phyloP scores from a whole-genome alignment of 1,139 yeast genomes.

The Pichiaceae sp. region DNA sequence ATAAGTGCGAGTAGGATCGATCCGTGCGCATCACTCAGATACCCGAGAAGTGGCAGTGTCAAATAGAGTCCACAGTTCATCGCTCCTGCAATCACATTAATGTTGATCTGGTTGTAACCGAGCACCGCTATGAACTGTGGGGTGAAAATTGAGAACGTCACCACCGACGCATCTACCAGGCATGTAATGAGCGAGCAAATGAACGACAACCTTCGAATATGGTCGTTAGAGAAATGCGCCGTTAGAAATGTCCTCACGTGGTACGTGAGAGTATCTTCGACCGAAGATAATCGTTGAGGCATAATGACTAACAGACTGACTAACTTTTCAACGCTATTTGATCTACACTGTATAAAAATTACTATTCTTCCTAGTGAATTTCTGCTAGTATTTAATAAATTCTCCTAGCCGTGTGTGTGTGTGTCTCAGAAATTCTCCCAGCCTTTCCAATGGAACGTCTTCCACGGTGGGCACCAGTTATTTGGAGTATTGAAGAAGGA shows the following conservation, averaged over 20 bases:
- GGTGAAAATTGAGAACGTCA: constrained; percentile 73
- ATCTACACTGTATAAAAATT: too few relatives aligned
- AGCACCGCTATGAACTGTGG: constrained; percentile 53
- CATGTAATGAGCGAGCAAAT: constrained; percentile 41
- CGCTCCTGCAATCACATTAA: constrained; percentile 69
- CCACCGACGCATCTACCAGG: constrained; percentile 72
- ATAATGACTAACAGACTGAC: too few relatives aligned
- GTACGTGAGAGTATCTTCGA: constrained; percentile 31
- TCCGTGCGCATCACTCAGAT: constrained; percentile 77
- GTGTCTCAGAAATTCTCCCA: too few relatives aligned
- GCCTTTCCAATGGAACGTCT: too few relatives aligned
- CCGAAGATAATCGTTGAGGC: constrained; percentile 19
- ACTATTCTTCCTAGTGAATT: too few relatives aligned
- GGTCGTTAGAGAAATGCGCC: constrained; percentile 17
- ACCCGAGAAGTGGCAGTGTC: constrained; percentile 77
- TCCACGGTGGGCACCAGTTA: too few relatives aligned
- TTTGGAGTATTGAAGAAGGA: too few relatives aligned
- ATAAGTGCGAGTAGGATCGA: constrained; percentile 65
- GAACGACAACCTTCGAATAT: constrained; percentile 30
- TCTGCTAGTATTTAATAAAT: too few relatives aligned
- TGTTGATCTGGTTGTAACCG: constrained; percentile 59
- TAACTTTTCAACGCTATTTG: too few relatives aligned
- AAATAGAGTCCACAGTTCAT: constrained; percentile 80
- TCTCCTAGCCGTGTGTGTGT: too few relatives aligned
- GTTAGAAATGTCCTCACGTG: constrained; percentile 27